Percentiles rank a stretch among this genome's conserved stretches.
phyloP scores from a whole-genome alignment of 176 grass and related monocot species.

The Triticum dicoccoides region DNA sequence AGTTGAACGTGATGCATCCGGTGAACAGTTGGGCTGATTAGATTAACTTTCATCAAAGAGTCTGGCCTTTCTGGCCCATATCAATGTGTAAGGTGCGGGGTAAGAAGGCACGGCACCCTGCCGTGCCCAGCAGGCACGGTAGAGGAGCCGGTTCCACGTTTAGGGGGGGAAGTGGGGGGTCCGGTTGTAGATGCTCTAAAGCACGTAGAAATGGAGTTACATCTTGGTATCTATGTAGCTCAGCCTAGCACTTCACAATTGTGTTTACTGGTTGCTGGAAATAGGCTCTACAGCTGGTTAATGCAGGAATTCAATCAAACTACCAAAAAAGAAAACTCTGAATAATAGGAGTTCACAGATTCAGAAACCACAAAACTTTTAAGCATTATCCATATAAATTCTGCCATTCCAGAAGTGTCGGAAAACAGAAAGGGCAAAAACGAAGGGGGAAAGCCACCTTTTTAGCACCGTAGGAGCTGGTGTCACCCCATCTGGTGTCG shows the following conservation, averaged over 20 bases:
- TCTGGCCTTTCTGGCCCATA: too few relatives aligned
- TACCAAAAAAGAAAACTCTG: not conserved
- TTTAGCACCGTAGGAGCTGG: slow-evolving; percentile 80
- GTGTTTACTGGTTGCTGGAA: slow-evolving; percentile 2
- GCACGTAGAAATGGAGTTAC: not conserved
- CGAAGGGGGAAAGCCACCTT: slow-evolving; percentile 46
- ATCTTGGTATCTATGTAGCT: not conserved
- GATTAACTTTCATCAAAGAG: too few relatives aligned
- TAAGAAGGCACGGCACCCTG: too few relatives aligned
- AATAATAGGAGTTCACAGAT: not conserved
- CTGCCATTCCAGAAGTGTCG: slow-evolving; percentile 13
- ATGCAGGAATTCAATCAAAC: not conserved
- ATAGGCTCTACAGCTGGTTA: not conserved
- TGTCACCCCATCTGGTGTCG: slow-evolving; percentile 69
- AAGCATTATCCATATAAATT: not conserved
- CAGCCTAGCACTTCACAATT: not conserved
- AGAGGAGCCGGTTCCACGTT: too few relatives aligned
- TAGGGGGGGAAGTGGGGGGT: too few relatives aligned
- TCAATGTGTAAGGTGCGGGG: too few relatives aligned
- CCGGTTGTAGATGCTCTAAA: not conserved
- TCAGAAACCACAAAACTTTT: not conserved
- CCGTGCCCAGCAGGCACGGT: too few relatives aligned
- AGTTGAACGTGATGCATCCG: too few relatives aligned
- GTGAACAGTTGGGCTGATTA: too few relatives aligned
- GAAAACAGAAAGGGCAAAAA: not conserved